A percentile compares a stretch with the other conserved stretches of the same genome.
phyloP scores from a whole-genome alignment of 2,329 filamentous ascomycete genomes.

The Dothistroma pini region DNA sequence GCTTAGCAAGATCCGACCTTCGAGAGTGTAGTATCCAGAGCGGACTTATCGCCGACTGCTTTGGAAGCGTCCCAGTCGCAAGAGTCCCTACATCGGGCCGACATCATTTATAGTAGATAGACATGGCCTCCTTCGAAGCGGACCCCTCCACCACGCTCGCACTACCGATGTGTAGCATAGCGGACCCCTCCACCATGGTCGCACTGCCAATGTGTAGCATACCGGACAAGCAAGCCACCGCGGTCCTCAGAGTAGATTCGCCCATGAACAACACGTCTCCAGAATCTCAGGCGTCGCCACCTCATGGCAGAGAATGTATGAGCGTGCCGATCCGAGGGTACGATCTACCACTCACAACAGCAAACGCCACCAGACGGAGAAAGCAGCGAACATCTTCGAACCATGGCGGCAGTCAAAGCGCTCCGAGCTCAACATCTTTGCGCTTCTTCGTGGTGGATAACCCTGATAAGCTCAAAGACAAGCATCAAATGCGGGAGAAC shows the following conservation, averaged over 20 bases:
- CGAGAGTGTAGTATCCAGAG: background rate
- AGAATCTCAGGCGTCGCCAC: background rate
- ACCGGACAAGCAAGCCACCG: background rate
- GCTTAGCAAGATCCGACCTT: background rate
- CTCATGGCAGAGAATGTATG: background rate
- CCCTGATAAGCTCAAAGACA: slow-evolving; percentile 29
- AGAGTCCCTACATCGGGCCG: background rate
- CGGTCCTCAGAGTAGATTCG: background rate
- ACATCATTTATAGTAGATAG: background rate
- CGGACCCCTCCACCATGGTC: background rate
- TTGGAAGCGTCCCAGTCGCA: background rate
- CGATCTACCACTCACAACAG: background rate
- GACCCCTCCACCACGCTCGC: background rate
- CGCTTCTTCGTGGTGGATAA: slow-evolving; percentile 29
- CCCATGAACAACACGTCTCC: background rate
- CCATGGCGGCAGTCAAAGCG: background rate
- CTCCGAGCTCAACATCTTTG: slow-evolving; percentile 4
- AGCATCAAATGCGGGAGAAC: slow-evolving; percentile 28
- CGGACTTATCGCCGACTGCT: background rate
- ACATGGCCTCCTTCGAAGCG: background rate
- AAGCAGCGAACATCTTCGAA: slow-evolving; percentile 1
- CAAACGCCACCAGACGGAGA: background rate
- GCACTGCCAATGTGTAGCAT: background rate
- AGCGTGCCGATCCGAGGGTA: background rate
- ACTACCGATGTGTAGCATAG: background rate